Conservation (phyloP, 2,329 filamentous ascomycete genomes). For the Aspergillus sp. region DNA sequence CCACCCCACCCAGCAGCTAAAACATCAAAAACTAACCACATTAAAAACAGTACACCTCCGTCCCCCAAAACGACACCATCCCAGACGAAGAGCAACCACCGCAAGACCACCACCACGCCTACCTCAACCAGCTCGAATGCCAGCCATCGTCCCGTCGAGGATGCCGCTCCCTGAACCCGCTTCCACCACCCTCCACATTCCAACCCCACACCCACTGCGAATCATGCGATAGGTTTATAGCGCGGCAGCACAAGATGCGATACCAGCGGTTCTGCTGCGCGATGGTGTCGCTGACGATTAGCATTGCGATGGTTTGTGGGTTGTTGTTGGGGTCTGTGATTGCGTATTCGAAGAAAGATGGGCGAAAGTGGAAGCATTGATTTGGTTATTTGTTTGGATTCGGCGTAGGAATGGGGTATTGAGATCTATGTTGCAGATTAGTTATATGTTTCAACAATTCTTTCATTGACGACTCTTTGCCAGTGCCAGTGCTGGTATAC, state of each 20-base stretch:
- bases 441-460: no score
- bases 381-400: no score
- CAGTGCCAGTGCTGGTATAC: no score
- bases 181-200: neutral
- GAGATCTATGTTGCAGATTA: no score
- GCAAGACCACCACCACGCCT: neutral
- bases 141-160: no score
- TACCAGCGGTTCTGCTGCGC: neutral
- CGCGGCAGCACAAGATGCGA: neutral
- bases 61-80: neutral
- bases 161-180: neutral
- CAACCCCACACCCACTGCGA: constrained; percentile 8
- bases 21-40: neutral
- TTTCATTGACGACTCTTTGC: no score
- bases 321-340: neutral
- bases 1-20: no score
- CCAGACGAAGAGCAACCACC: neutral
- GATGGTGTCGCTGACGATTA: neutral
- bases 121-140: neutral
- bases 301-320: neutral
- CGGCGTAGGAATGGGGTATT: no score
- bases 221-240: constrained; percentile 2
- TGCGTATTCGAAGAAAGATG: neutral
- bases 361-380: constrained; percentile 21
- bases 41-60: neutral